A percentile compares a stretch with the other conserved stretches of the same genome.
phyloP scores from a whole-genome alignment of 768 basidiomycete genomes.

The Sporobolomyces pararoseus region DNA sequence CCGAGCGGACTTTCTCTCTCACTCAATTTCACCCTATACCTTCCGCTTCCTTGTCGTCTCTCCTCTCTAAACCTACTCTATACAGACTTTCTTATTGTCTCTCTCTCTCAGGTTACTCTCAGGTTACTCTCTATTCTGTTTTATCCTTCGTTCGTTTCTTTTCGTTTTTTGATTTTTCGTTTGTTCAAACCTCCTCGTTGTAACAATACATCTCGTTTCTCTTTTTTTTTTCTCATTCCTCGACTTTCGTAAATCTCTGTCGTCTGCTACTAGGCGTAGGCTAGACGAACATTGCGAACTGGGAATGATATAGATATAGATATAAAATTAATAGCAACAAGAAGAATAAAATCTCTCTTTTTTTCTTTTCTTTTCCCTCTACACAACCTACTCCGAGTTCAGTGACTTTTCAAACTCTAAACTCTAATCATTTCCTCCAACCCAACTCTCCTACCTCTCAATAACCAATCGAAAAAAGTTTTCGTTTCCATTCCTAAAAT shows the following conservation, averaged over 20 bases:
- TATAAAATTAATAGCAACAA: constrained; percentile 2
- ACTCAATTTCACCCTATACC: neutral
- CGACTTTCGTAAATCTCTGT: too few species aligned
- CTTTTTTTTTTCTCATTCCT: too few species aligned
- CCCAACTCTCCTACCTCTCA: constrained; percentile 14
- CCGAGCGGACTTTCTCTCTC: neutral
- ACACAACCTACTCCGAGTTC: too few species aligned
- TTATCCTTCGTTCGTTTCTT: too few species aligned
- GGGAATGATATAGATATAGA: too few species aligned
- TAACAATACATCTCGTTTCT: neutral
- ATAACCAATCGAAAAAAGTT: constrained; percentile 13
- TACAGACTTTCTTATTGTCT: neutral
- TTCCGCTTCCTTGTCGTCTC: neutral
- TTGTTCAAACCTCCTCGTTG: neutral
- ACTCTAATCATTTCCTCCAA: constrained; percentile 18
- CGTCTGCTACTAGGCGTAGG: too few species aligned
- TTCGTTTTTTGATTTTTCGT: too few species aligned
- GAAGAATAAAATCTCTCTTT: neutral
- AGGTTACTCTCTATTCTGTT: too few species aligned
- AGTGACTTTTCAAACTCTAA: too few species aligned
- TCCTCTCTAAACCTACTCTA: too few species aligned
- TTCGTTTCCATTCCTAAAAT: constrained; percentile 14
- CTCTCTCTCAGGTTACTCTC: neutral
- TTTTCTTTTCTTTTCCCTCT: neutral
- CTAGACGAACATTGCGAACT: too few species aligned